A percentile compares a stretch with the other conserved stretches of the same genome.
These are phyloP conservation scores for Suhomyces faveliae DNA, from an alignment of 805 yeast species.

Conservation along the genomic window DNA sequence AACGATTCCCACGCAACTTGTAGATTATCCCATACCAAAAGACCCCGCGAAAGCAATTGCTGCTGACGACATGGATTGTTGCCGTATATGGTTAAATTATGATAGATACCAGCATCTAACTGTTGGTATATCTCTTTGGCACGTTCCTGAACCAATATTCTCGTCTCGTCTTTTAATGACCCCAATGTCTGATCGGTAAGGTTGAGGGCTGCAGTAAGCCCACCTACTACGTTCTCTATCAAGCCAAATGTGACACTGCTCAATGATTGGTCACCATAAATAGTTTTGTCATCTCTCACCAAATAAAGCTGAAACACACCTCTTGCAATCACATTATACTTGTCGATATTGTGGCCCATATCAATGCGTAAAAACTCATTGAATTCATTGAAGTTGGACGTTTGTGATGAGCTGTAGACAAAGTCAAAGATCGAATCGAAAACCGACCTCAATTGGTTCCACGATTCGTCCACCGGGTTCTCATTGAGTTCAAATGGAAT, in stretches of 20 bases:
- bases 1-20: constrained; percentile 72
- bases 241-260: constrained; percentile 27
- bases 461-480: constrained; percentile 21
- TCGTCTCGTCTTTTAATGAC: constrained; percentile 7
- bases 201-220: constrained; percentile 29
- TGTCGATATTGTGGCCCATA: constrained; percentile 22
- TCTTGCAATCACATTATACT: constrained; percentile 51
- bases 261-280: constrained; percentile 51
- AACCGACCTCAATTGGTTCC: constrained; percentile 17
- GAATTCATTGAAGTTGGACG: constrained; percentile 25
- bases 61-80: constrained; percentile 81
- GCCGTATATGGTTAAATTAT: constrained; percentile 27
- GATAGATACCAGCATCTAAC: constrained; percentile 43
- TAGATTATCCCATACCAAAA: constrained; percentile 68
- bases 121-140: constrained; percentile 25
- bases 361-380: constrained; percentile 27
- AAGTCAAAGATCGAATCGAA: constrained; percentile 20
- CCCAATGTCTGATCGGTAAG: constrained; percentile 13
- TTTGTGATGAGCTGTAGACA: constrained; percentile 15
- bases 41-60: constrained; percentile 60
- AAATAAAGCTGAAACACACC: constrained; percentile 62
- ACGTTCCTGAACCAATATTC: constrained; percentile 1
- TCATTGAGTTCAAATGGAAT: constrained; percentile 35
- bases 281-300: constrained; percentile 58
- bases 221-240: constrained; percentile 44